phyloP scores from a whole-genome alignment of 179 eudicot genomes.

The Corrigiola litoralis region DNA sequence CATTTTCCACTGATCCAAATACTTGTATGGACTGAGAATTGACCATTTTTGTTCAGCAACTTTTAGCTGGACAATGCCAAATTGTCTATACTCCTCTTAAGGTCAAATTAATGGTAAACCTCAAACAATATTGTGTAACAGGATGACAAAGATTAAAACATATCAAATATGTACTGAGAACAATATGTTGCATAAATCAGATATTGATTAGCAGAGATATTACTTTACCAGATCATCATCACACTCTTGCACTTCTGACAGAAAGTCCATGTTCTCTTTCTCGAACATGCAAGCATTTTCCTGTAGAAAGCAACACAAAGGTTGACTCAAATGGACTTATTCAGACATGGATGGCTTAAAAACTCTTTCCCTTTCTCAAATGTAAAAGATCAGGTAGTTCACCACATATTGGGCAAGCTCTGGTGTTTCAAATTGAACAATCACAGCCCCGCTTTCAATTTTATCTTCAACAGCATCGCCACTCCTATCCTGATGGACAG shows the following conservation, averaged over 20 bases:
- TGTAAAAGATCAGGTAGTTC: constrained; percentile 9
- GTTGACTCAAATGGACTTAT: not conserved
- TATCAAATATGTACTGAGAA: not conserved
- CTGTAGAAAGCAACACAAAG: constrained; percentile 29
- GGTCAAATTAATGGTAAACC: not conserved
- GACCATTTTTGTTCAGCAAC: no score
- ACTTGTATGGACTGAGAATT: no score
- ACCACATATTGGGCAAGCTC: constrained; percentile 50
- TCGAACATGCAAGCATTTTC: constrained; percentile 34
- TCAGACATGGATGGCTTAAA: not conserved
- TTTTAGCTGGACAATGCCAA: not conserved
- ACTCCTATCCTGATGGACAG: constrained; percentile 39
- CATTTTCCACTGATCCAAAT: not conserved
- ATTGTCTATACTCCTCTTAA: not conserved
- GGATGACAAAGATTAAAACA: not conserved
- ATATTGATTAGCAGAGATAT: not conserved
- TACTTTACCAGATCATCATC: constrained; percentile 44
- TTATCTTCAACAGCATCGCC: constrained; percentile 17
- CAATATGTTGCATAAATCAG: not conserved
- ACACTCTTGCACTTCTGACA: constrained; percentile 38
- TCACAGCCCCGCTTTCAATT: constrained; percentile 20
- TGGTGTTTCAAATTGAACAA: constrained; percentile 58
- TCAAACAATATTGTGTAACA: not conserved
- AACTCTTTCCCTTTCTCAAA: not conserved
- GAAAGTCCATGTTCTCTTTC: constrained; percentile 32